Evolutionary conservation across 106 monocot genomes (phyloP), one percentile per base, ranked within the genome.

Genomic region (Acanthochlamys bracteata): DNA sequence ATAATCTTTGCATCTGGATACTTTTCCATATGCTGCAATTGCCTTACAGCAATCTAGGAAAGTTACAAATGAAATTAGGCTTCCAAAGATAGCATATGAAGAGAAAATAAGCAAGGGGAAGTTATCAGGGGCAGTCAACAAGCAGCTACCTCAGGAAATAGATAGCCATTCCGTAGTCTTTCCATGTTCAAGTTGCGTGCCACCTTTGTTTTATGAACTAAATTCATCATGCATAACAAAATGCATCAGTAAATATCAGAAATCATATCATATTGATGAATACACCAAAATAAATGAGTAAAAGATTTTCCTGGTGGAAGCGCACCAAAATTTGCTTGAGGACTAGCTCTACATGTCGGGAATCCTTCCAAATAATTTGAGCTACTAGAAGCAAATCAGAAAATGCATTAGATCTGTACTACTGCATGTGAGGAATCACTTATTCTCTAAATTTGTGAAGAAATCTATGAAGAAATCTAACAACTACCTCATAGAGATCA

Each of bases 1-100:
- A 95, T 95, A 14, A 95, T 41, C 61, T 95, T 75, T 33, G 94
- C 94, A 68, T 84, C 75, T 39, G 94, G 90, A 52, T 87, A 62
- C 75, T 90, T 95, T 71, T 79, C 24, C 82, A 80, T 68, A 66
- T 90, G 86, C 60, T 63, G 77, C 23, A 60, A 16, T 65, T 78
- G 74, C 66, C 73, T 86, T 67, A 41, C 83, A 39, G 47, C 68
- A 68, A 95, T 95, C 90, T 95, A 61, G 43, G 10, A 42, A 13
- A 20, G 49, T 20, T 51, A 64, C 20, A 2, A 26, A 25, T 19
- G 20, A 49, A 51, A 57, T 26, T 59, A n/a, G 22, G 7, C 58
- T 54, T 10, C 16, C 19, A 54, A 19, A 54, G 19, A 6, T 10
- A 54, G 10, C 53, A 54, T 19, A 10, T 11, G 19, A 11, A 16